Conservation (phyloP, 306 rosid genomes). For the Cucurbita argyrosperma region DNA sequence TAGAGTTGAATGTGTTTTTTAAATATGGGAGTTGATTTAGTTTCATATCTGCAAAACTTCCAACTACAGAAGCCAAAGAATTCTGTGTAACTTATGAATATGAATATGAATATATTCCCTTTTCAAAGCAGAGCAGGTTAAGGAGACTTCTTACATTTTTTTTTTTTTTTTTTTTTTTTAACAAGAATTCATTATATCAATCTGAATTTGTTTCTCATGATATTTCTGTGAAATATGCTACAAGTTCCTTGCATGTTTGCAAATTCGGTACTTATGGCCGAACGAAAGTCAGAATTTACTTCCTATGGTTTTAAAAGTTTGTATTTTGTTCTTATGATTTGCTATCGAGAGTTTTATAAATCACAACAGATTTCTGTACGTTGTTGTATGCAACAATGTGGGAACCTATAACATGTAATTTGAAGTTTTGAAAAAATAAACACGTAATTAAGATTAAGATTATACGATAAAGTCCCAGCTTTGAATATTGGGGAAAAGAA, state of each 20-base stretch:
- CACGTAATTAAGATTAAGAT: neutral
- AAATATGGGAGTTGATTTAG: neutral
- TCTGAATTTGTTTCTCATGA: neutral
- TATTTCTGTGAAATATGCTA: neutral
- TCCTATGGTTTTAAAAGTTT: no score
- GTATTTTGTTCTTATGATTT: no score
- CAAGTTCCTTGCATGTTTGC: neutral
- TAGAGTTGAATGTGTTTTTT: neutral
- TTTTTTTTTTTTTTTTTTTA: neutral
- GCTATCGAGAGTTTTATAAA: no score
- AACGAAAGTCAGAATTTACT: no score
- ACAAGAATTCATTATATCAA: neutral
- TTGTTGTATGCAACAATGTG: neutral
- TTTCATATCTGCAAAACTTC: neutral
- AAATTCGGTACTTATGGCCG: no score
- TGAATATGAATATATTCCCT: neutral
- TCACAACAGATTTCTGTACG: no score
- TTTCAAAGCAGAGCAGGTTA: neutral
- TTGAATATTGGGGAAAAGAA: neutral
- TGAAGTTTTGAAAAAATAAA: neutral
- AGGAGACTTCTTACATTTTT: neutral
- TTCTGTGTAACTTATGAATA: neutral
- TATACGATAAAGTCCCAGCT: neutral
- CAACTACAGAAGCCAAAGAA: neutral
- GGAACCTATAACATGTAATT: neutral